These are phyloP conservation scores for Trichothecium sympodiale DNA, from an alignment of 2,329 filamentous ascomycete species.

Conservation along the genomic window DNA sequence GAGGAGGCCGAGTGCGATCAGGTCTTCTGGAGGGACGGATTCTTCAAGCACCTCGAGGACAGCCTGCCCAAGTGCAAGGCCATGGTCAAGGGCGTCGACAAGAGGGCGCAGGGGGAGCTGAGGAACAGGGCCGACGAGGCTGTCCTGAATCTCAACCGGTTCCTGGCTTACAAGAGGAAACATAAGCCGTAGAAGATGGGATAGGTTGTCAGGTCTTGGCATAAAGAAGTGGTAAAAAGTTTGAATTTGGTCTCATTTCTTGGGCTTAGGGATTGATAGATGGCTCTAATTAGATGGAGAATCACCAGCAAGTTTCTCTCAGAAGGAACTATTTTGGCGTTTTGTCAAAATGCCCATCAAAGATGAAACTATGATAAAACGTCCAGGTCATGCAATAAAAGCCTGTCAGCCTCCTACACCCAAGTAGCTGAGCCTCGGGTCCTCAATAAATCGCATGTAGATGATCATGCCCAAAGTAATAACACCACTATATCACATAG, in stretches of 20 bases:
- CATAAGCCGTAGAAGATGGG: slow-evolving; percentile 31
- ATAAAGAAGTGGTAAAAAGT: slow-evolving; percentile 3
- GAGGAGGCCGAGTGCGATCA: slow-evolving; percentile 47
- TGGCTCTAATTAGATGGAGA: background rate
- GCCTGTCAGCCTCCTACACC: too few relatives aligned
- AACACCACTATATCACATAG: too few relatives aligned
- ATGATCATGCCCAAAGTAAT: too few relatives aligned
- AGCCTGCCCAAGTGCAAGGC: slow-evolving; percentile 40
- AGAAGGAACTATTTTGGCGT: background rate
- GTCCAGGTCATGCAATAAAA: too few relatives aligned
- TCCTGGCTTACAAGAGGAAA: slow-evolving; percentile 55
- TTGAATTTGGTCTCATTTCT: background rate
- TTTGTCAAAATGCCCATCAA: slow-evolving; percentile 1
- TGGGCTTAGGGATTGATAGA: background rate
- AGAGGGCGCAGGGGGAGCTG: slow-evolving; percentile 44
- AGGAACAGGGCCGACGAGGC: slow-evolving; percentile 49
- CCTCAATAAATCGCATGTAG: too few relatives aligned
- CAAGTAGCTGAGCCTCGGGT: too few relatives aligned
- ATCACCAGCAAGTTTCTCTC: background rate
- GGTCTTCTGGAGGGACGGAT: slow-evolving; percentile 53
- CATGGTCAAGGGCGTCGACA: slow-evolving; percentile 50
- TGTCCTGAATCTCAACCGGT: slow-evolving; percentile 47
- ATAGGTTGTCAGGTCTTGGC: slow-evolving; percentile 3
- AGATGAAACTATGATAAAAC: too few relatives aligned
- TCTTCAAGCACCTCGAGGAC: slow-evolving; percentile 47